A percentile compares a stretch with the other conserved stretches of the same genome.
phyloP scores from a whole-genome alignment of 1,284 basidiomycete species.

The Inonotus hispidus region DNA sequence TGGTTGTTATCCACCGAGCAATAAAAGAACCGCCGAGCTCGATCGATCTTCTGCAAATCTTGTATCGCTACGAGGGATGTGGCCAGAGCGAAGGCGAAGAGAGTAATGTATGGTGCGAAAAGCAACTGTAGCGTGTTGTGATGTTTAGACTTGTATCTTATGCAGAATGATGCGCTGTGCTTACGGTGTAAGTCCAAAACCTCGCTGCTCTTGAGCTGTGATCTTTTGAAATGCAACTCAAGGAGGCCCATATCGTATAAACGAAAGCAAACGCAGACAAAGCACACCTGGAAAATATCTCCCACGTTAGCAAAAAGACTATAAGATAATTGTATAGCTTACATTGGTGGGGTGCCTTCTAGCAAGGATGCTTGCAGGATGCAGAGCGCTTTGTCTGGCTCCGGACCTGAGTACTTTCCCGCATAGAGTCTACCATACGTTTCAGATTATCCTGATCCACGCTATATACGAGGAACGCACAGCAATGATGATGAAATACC shows the following conservation, averaged over 20 bases:
- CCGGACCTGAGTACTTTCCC: conserved; percentile 33
- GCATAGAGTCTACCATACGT: conserved; percentile 32
- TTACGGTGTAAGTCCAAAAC: conserved; percentile 21
- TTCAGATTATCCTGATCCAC: neutral
- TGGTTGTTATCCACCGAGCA: conserved; percentile 27
- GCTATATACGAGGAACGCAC: conserved; percentile 4
- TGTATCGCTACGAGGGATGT: conserved; percentile 29
- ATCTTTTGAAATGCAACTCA: conserved; percentile 8
- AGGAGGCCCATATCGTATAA: conserved; percentile 28
- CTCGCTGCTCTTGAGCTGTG: conserved; percentile 15
- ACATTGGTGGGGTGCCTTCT: conserved; percentile 43
- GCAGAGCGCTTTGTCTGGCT: conserved; percentile 37
- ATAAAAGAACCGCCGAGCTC: conserved; percentile 29
- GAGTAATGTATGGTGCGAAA: conserved; percentile 31
- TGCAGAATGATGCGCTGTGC: conserved; percentile 14
- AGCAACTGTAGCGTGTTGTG: conserved; percentile 29
- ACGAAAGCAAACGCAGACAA: conserved; percentile 34
- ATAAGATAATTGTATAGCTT: neutral
- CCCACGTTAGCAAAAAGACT: neutral
- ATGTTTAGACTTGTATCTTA: neutral
- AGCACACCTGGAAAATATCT: conserved; percentile 31
- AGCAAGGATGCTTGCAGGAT: conserved; percentile 40
- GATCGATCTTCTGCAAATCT: conserved; percentile 27
- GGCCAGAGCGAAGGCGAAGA: conserved; percentile 28
- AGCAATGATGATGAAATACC: conserved; percentile 13